phyloP scores from a whole-genome alignment of 169 alveolate genomes.

The Plasmodium cynomolgi region DNA sequence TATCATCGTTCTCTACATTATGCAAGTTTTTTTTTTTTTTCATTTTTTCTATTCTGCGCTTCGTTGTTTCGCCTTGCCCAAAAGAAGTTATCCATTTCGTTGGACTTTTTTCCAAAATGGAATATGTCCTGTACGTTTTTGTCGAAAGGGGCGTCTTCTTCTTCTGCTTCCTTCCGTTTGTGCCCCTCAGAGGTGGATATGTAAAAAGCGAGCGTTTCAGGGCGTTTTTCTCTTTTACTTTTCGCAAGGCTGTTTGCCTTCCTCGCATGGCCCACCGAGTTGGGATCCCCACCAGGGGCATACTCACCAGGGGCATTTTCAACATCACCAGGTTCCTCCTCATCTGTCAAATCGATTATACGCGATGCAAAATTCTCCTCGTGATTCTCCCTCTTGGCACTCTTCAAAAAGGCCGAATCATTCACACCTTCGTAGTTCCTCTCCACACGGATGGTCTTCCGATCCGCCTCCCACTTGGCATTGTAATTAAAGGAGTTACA shows the following conservation, averaged over 20 bases:
- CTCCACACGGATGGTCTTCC: background rate
- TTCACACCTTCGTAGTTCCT: background rate
- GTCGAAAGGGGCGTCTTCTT: background rate
- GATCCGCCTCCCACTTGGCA: background rate
- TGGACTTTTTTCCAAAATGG: constrained; percentile 19
- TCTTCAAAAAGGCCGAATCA: background rate
- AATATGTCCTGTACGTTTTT: constrained; percentile 8
- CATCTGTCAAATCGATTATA: background rate
- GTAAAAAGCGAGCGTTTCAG: background rate
- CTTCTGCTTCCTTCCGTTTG: background rate
- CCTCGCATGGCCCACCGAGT: background rate
- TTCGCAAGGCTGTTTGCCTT: background rate
- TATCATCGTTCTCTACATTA: background rate
- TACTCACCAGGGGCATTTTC: background rate
- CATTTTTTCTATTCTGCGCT: background rate
- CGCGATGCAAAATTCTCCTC: background rate
- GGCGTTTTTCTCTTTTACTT: background rate
- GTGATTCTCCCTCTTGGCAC: background rate
- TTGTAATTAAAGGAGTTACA: constrained; percentile 34
- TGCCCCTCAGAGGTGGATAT: background rate
- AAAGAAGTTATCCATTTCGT: constrained; percentile 39
- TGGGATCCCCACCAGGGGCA: background rate
- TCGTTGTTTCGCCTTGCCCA: background rate
- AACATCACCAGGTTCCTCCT: background rate
- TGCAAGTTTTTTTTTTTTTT: constrained; percentile 17